phyloP scores from a whole-genome alignment of 1,284 basidiomycete genomes.

The Apiotrichum laibachii region DNA sequence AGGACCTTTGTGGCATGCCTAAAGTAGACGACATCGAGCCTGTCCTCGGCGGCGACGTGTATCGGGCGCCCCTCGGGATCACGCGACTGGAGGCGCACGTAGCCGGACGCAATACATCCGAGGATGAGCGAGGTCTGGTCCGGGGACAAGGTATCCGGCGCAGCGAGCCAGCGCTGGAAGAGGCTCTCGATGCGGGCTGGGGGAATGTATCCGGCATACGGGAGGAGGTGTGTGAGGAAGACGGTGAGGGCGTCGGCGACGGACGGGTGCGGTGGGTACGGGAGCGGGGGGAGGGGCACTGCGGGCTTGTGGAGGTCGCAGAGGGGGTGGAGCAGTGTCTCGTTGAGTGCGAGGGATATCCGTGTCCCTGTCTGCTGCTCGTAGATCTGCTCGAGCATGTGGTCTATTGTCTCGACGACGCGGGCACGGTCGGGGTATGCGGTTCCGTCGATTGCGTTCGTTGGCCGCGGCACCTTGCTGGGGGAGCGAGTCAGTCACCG shows the following conservation, averaged over 20 bases:
- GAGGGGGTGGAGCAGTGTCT: constrained; percentile 12
- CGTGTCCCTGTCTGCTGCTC: constrained; percentile 6
- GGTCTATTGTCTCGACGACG: constrained; percentile 4
- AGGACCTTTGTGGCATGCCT: constrained; percentile 11
- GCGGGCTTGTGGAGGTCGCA: constrained; percentile 5
- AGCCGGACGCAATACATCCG: constrained; percentile 14
- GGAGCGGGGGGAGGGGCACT: constrained; percentile 12
- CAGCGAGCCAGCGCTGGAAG: constrained; percentile 14
- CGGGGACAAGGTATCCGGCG: constrained; percentile 9
- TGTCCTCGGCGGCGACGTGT: constrained; percentile 2
- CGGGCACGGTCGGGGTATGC: constrained; percentile 12
- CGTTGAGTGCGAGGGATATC: constrained; percentile 16
- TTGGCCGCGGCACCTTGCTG: neutral
- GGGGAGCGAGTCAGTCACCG: too few species aligned
- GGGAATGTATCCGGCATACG: constrained; percentile 15
- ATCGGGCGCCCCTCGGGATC: neutral
- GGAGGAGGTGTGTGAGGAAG: constrained; percentile 13
- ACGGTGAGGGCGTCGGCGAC: constrained; percentile 10
- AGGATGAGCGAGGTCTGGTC: constrained; percentile 16
- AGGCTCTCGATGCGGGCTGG: constrained; percentile 7
- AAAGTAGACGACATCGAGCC: constrained; percentile 15
- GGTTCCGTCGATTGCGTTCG: constrained; percentile 9
- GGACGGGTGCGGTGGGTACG: constrained; percentile 4
- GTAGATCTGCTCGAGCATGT: constrained; percentile 15
- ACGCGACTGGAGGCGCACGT: constrained; percentile 10